Evolutionary conservation across 306 rosid species (phyloP), one percentile per base, ranked within the genome.

Genomic region (Castanea crenata): DNA sequence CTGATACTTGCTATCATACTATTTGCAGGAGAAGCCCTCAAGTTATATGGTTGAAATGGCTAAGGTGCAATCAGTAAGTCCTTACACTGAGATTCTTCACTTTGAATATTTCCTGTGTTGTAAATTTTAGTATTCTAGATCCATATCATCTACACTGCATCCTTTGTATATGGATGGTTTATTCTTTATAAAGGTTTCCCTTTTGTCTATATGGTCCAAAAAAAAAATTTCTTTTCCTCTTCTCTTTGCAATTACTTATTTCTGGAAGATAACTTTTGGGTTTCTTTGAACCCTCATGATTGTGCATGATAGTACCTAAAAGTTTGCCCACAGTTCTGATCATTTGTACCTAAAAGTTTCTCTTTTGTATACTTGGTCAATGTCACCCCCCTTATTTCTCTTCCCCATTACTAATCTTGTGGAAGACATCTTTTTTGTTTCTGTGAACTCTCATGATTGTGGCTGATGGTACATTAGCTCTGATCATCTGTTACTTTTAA

Each of bases 1-100:
- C 80, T 83, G 49, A 88, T 74, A 62, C 72, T 80, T 78, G 49
- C 35, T 52, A 25, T 78, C 19, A 76, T 78, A 64, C 57, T 57
- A 63, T 84, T 76, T 84, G 75, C 94, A 96, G 99, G 92, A 83
- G 82, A 84, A 82, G 16, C 96, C 96, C 34, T 89, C 98, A 13
- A 85, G 75, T 79, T 96, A 77, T 80, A 86, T 96, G 99, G 91
- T 91, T 80, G 99, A 91, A 89, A 87, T 93, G 90, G 87, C 98
- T 7, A 86, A 76, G 78, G 79, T 86, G 82, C 90, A 90, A 86
- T 85, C 92, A 34, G 98, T 93, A 79, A 92, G 98, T 87, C 74
- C 78, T 71, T 79, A 71, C 35, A 80, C 71, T 69, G 77, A 69
- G 74, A 73, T 55, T 34, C 73, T 38, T 34, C 52, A 10, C 51